These are phyloP conservation scores for Jasminum sambac DNA, from an alignment of 257 asterid species.

Conservation along the genomic window DNA sequence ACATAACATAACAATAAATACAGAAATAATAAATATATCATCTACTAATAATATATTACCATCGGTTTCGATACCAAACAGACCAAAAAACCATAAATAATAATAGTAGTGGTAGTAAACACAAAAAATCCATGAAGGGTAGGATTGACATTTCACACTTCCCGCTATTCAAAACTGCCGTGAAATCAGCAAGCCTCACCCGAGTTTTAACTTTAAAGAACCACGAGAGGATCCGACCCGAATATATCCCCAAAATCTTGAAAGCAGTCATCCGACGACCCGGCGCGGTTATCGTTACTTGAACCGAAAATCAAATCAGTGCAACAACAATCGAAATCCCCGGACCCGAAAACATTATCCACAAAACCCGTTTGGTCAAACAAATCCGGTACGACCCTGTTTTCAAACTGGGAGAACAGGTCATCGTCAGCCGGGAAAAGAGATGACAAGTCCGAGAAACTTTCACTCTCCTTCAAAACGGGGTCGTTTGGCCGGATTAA, in stretches of 20 bases:
- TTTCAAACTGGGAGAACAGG: constrained; percentile 48
- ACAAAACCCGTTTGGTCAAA: constrained; percentile 48
- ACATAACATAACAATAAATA: not conserved
- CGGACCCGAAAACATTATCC: constrained; percentile 37
- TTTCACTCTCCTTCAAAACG: constrained; percentile 27
- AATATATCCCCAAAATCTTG: constrained; percentile 76
- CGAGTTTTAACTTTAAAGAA: constrained; percentile 25
- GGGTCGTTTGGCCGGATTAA: constrained; percentile 24
- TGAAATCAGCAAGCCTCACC: not conserved
- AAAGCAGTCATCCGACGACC: constrained; percentile 54
- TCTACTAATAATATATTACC: constrained; percentile 9
- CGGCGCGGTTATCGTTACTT: constrained; percentile 8
- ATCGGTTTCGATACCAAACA: constrained; percentile 14
- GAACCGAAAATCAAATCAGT: constrained; percentile 46
- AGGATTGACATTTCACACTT: not conserved
- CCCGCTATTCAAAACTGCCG: not conserved
- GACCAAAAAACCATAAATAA: constrained; percentile 7
- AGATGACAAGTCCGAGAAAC: constrained; percentile 43
- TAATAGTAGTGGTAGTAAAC: not conserved
- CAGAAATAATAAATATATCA: not conserved
- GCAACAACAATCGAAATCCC: constrained; percentile 32
- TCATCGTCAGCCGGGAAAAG: constrained; percentile 42
- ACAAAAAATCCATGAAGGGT: not conserved
- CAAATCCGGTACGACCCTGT: constrained; percentile 44
- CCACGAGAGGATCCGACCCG: constrained; percentile 82